These are phyloP conservation scores for Xylaria sp. DNA, from an alignment of 2,329 filamentous ascomycete species.

Conservation along the genomic window DNA sequence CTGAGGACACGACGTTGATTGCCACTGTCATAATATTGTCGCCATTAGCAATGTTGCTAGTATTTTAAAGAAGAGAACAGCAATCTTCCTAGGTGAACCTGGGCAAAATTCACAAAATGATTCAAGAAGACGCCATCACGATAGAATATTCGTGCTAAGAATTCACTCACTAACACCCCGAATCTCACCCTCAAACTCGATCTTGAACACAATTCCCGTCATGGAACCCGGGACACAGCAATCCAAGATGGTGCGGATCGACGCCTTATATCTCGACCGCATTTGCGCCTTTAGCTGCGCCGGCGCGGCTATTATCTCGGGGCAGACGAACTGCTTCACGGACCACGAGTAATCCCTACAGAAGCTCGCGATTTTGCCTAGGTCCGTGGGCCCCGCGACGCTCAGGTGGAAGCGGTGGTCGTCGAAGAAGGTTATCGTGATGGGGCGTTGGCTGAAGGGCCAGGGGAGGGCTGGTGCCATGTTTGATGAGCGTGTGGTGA, in stretches of 20 bases:
- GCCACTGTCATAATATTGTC: not conserved
- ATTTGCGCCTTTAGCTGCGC: not conserved
- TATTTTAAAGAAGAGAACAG: too few relatives aligned
- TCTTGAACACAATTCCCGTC: slow-evolving; percentile 6
- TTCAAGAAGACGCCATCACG: too few relatives aligned
- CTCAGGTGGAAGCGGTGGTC: not conserved
- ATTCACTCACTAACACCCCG: slow-evolving; percentile 3
- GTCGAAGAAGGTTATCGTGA: not conserved
- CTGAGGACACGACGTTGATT: slow-evolving; percentile 2
- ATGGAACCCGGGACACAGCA: not conserved
- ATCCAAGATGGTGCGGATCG: slow-evolving; percentile 4
- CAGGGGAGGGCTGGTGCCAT: slow-evolving; percentile 1
- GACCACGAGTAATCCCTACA: not conserved
- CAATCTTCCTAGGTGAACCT: too few relatives aligned
- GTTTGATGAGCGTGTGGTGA: too few relatives aligned
- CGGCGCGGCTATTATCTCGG: not conserved
- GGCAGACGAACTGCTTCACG: slow-evolving; percentile 7
- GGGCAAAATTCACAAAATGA: too few relatives aligned
- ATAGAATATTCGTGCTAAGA: too few relatives aligned
- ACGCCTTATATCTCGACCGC: not conserved
- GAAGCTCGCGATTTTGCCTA: not conserved
- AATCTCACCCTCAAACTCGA: not conserved
- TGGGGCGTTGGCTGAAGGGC: not conserved
- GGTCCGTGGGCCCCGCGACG: not conserved
- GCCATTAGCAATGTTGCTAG: not conserved